Evolutionary conservation across 768 basidiomycete genomes (phyloP), one percentile per base, ranked within the genome.

Genomic region (Lyophyllum decastes): DNA sequence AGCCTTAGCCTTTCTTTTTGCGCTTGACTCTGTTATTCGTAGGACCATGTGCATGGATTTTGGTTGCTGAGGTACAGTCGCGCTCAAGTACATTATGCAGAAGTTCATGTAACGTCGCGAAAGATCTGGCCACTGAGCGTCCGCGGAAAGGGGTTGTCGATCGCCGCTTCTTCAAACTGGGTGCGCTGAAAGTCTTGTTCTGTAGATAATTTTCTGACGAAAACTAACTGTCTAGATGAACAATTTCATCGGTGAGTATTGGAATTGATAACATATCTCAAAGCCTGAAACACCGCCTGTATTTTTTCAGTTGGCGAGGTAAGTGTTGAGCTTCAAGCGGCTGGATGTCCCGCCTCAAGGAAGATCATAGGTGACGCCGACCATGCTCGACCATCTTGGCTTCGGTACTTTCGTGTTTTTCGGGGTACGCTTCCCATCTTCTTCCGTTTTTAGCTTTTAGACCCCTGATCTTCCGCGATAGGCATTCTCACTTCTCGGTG

Each of bases 361-460:
- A 10, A 27, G 27, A 14, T 55, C 24, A 53, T 55, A 79, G 72
- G 81, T 90, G 11, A 92, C 89, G 5, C 90, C 90, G 2, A 79
- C 84, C 1, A 90, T 90, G 89, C 70, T 88, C 57, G 63, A 72
- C n/a, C 76, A 86, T 51, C 75, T 90, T 34, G 73, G 80, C 21
- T 90, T 82, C 66, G 87, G 87, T 11, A 90, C 89, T 1, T 91
- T 91, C 66, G 77, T 92, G 43, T 87, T 90, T 75, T 91, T 90
- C 68, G 88, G 88, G 44, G 84, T 86, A 65, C 55, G 81, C 69
- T 19, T 41, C 10, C 24, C 8, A 24, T 43, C 25, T 38, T 27
- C 27, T 21, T 47, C 46, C 12, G 26, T 4, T 47, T 30, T 43
- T 10, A 54, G 9, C 14, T 38, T 46, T 38, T 57, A 48, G 34